Evolutionary conservation across 2,329 filamentous ascomycete species (phyloP).

Genomic region (Blumeriella jaapii): DNA sequence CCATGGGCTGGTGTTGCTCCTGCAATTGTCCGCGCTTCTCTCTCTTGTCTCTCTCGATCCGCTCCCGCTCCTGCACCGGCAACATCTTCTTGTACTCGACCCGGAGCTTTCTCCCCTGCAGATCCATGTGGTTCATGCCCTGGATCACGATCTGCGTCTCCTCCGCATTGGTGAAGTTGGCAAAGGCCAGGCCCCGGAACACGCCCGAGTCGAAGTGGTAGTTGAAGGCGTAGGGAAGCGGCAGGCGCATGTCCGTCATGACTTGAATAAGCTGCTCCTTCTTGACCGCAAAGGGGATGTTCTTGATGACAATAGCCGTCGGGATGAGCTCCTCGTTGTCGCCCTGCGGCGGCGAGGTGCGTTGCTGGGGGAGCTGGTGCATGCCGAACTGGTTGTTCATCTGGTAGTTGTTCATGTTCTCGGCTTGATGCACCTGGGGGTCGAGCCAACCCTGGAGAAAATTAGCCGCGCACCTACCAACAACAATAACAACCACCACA

Average conservation of each 20-base stretch:
- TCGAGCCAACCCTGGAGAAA: constrained; percentile 49
- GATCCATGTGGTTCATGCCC: constrained; percentile 86
- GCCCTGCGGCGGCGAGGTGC: constrained; percentile 10
- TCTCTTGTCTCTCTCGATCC: constrained; percentile 93
- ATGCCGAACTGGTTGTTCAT: constrained; percentile 27
- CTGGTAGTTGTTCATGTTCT: constrained; percentile 31
- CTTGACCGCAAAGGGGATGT: constrained; percentile 96
- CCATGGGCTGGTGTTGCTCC: constrained; percentile 79
- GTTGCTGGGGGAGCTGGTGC: constrained; percentile 7
- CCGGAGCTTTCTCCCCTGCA: constrained; percentile 85
- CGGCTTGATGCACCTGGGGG: constrained; percentile 33
- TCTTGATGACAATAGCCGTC: constrained; percentile 98
- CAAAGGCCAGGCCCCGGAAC: constrained; percentile 90
- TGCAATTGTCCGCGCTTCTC: constrained; percentile 92
- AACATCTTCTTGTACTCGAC: constrained; percentile 99
- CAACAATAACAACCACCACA: no score
- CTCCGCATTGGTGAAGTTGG: constrained; percentile 92
- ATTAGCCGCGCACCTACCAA: constrained; percentile 12
- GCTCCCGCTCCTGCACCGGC: constrained; percentile 82
- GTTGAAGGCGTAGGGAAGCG: constrained; percentile 96
- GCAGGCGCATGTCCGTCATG: constrained; percentile 90
- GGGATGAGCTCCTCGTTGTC: constrained; percentile 75
- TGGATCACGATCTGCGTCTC: constrained; percentile 91
- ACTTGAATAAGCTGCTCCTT: constrained; percentile 88
- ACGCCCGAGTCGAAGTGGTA: constrained; percentile 99